Conservation (phyloP, 768 basidiomycete genomes). For the Psilocybe cubensis region DNA sequence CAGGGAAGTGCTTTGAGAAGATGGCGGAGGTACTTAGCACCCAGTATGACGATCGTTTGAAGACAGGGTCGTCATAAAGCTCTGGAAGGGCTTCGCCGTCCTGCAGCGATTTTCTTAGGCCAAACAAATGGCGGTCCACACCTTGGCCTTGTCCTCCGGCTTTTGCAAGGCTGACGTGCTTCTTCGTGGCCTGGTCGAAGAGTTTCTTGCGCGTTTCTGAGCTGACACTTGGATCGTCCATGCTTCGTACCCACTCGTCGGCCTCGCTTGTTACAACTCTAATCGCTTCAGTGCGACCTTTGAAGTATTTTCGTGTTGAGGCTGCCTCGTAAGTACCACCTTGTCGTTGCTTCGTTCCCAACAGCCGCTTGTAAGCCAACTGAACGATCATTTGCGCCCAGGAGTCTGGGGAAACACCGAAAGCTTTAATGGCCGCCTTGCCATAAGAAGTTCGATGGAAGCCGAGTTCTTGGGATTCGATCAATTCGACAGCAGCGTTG, state of each 20-base stretch:
- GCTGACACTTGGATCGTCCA: constrained; percentile 56
- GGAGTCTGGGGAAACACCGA: constrained; percentile 90
- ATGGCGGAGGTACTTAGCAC: constrained; percentile 89
- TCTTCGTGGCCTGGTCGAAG: constrained; percentile 64
- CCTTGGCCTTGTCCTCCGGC: constrained; percentile 71
- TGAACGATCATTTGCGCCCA: constrained; percentile 96
- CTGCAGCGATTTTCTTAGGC: constrained; percentile 69
- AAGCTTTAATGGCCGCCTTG: constrained; percentile 83
- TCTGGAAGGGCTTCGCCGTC: constrained; percentile 67
- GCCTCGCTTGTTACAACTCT: constrained; percentile 79
- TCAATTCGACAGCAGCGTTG: constrained; percentile 55
- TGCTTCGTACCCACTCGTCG: constrained; percentile 76
- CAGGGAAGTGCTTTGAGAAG: constrained; percentile 81
- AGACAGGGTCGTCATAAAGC: constrained; percentile 78
- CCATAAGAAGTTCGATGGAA: constrained; percentile 78
- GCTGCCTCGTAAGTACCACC: constrained; percentile 96
- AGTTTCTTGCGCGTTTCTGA: constrained; percentile 50
- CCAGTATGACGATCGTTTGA: constrained; percentile 77
- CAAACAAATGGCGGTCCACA: constrained; percentile 87
- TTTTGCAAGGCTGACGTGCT: constrained; percentile 68
- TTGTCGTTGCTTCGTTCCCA: constrained; percentile 51
- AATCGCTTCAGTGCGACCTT: constrained; percentile 95
- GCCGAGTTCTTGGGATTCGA: constrained; percentile 63
- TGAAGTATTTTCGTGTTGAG: constrained; percentile 84
- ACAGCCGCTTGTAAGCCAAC: constrained; percentile 80